Evolutionary conservation across 768 basidiomycete species (phyloP).

Genomic region (Suillus clintonianus): DNA sequence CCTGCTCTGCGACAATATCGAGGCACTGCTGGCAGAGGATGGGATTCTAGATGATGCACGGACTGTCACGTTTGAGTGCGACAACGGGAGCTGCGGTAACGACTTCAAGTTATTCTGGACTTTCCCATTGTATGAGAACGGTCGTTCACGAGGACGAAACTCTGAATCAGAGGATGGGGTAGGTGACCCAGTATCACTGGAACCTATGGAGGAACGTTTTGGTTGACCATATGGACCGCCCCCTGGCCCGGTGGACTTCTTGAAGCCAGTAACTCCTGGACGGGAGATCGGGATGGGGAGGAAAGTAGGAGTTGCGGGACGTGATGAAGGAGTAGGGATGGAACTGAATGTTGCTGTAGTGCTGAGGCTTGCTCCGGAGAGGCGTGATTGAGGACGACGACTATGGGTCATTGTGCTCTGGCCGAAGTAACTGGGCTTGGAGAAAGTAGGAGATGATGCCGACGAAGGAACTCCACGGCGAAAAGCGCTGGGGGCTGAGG

Average conservation of each 20-base stretch:
- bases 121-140: constrained; percentile 28
- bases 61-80: constrained; percentile 48
- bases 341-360: constrained; percentile 60
- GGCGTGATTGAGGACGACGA: constrained; percentile 71
- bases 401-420: constrained; percentile 49
- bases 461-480: constrained; percentile 50
- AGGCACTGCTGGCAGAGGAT: constrained; percentile 35
- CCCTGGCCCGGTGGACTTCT: constrained; percentile 59
- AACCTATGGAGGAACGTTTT: constrained; percentile 67
- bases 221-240: constrained; percentile 43
- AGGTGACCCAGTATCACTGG: constrained; percentile 36
- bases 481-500: constrained; percentile 55
- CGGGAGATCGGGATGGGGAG: constrained; percentile 66
- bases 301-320: constrained; percentile 76
- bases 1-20: constrained; percentile 41
- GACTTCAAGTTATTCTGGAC: constrained; percentile 31
- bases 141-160: constrained; percentile 24
- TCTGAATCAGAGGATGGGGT: constrained; percentile 29
- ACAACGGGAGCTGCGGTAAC: constrained; percentile 44
- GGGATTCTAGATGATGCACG: constrained; percentile 46
- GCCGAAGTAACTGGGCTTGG: constrained; percentile 40
- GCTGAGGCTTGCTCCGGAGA: constrained; percentile 62
- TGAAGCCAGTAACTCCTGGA: constrained; percentile 48
- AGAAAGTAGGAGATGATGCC: constrained; percentile 46
- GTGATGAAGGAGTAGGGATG: constrained; percentile 65